These are phyloP conservation scores for Penicillium samsonianum DNA, from an alignment of 495 filamentous ascomycete genomes.

Conservation along the genomic window DNA sequence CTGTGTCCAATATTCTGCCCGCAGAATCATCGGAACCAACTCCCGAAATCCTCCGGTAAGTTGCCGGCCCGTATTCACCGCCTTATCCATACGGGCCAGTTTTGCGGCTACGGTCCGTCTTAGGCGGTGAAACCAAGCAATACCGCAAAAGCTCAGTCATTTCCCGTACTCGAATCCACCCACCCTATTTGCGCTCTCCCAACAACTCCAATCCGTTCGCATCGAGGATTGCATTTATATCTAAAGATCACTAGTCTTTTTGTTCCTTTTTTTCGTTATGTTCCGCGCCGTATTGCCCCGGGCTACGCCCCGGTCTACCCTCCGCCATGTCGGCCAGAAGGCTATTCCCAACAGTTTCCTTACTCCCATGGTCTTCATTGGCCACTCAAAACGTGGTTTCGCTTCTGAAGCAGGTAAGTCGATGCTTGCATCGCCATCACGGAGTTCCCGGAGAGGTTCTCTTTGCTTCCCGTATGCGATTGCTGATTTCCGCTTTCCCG, in stretches of 20 bases:
- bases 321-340: constrained; percentile 49
- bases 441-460: constrained; percentile 3
- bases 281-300: constrained; percentile 71
- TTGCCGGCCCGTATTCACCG: background rate
- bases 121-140: constrained; percentile 26
- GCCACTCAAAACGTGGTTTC: constrained; percentile 67
- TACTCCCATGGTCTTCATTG: constrained; percentile 55
- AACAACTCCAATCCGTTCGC: constrained; percentile 28
- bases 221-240: constrained; percentile 32
- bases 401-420: constrained; percentile 76
- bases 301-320: constrained; percentile 64
- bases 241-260: constrained; percentile 20
- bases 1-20: background rate
- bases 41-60: background rate
- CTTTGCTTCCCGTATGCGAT: constrained; percentile 26
- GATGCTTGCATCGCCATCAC: background rate
- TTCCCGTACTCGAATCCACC: constrained; percentile 32
- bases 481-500: constrained; percentile 29
- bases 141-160: constrained; percentile 36
- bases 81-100: background rate
- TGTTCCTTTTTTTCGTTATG: constrained; percentile 55
- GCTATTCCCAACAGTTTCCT: constrained; percentile 55
- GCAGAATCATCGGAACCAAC: background rate
- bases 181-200: constrained; percentile 26
- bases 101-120: background rate